These are phyloP conservation scores for Coemansia sp. DNA, from an alignment of 192 early-diverging fungal species.

Conservation along the genomic window DNA sequence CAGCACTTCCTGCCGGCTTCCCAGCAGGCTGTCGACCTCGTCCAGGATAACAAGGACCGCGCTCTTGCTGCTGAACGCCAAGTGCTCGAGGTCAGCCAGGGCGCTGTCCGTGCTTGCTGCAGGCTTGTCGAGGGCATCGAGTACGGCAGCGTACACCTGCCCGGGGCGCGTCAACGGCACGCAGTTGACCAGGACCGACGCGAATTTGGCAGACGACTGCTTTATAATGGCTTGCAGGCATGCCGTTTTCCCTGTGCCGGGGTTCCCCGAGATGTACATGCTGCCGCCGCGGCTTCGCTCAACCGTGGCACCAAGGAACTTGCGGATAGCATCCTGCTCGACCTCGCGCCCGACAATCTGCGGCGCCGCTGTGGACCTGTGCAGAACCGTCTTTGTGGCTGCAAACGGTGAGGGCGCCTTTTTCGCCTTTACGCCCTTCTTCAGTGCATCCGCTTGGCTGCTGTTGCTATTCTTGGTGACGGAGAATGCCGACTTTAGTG, in stretches of 20 bases:
- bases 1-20: conserved; percentile 76
- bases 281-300: conserved; percentile 54
- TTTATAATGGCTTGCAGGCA: conserved; percentile 63
- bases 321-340: conserved; percentile 37
- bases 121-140: conserved; percentile 50
- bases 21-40: conserved; percentile 88
- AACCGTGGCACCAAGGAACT: conserved; percentile 36
- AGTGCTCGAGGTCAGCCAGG: conserved; percentile 56
- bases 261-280: conserved; percentile 85
- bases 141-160: conserved; percentile 65
- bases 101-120: conserved; percentile 43
- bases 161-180: conserved; percentile 75
- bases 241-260: conserved; percentile 95
- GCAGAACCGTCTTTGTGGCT: conserved; percentile 35
- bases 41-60: conserved; percentile 75
- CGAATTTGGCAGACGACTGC: conserved; percentile 28
- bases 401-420: conserved; percentile 25
- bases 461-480: conserved; percentile 35
- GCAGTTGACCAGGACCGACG: conserved; percentile 76
- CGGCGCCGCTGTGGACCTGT: conserved; percentile 47
- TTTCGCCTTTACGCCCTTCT: conserved; percentile 10
- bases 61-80: conserved; percentile 54
- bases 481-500: conserved; percentile 32
- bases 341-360: conserved; percentile 48
- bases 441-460: neutral